Conservation (phyloP, 2,329 filamentous ascomycete species). For the Verticillium nubilum region DNA sequence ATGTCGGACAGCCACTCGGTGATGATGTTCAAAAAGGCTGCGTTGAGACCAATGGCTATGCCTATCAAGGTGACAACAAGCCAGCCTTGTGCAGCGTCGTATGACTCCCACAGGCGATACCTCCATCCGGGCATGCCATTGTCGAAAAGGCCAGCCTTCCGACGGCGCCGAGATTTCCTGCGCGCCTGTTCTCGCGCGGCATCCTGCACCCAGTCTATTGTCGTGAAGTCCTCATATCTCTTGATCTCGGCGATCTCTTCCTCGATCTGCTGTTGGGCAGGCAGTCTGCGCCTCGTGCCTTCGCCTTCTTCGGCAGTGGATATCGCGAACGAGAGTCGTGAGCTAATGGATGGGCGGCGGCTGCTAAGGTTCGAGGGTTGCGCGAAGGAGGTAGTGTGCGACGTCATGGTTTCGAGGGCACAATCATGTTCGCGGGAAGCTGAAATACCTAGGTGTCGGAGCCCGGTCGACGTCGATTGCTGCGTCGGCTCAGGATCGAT, state of each 20-base stretch:
- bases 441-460: neutral
- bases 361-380: slow-evolving; percentile 27
- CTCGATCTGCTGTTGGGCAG: slow-evolving; percentile 67
- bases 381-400: slow-evolving; percentile 49
- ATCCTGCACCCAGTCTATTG: slow-evolving; percentile 99
- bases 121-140: slow-evolving; percentile 69
- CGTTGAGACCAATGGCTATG: slow-evolving; percentile 87
- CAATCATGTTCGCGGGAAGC: slow-evolving; percentile 30
- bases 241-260: slow-evolving; percentile 98
- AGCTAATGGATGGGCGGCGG: slow-evolving; percentile 53
- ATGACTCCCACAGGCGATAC: slow-evolving; percentile 75
- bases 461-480: neutral
- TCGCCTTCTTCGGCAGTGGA: slow-evolving; percentile 61
- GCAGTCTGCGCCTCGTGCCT: slow-evolving; percentile 39
- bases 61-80: slow-evolving; percentile 94
- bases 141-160: slow-evolving; percentile 67
- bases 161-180: slow-evolving; percentile 68
- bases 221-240: slow-evolving; percentile 98
- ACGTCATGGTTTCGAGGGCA: slow-evolving; percentile 37
- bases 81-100: slow-evolving; percentile 96
- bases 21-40: slow-evolving; percentile 87
- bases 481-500: neutral
- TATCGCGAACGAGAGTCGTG: slow-evolving; percentile 62
- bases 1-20: slow-evolving; percentile 97
- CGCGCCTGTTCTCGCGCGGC: slow-evolving; percentile 83